phyloP scores from a whole-genome alignment of 169 alveolate genomes.

The Ichthyophthirius multifiliis region DNA sequence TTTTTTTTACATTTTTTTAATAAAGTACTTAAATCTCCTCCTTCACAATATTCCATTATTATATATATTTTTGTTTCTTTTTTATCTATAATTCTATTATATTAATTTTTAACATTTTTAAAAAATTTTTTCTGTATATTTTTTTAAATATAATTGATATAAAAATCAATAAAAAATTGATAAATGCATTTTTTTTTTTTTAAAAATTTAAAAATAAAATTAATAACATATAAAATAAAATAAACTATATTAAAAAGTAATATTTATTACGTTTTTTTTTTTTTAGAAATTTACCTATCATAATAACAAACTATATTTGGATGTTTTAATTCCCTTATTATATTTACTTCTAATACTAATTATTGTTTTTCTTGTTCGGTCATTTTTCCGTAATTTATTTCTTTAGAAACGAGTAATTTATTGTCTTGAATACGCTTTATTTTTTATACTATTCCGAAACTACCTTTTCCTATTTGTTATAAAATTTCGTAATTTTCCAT shows the following conservation, averaged over 20 bases:
- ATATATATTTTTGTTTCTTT: conserved; percentile 90
- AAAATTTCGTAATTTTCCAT: conserved; percentile 69
- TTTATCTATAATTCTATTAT: conserved; percentile 89
- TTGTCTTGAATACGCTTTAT: conserved; percentile 75
- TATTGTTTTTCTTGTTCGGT: conserved; percentile 94
- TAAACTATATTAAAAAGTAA: no score
- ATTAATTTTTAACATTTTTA: no score
- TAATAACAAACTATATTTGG: conserved; percentile 94
- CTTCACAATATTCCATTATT: conserved; percentile 95
- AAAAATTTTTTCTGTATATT: no score
- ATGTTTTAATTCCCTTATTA: conserved; percentile 92
- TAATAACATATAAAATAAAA: no score
- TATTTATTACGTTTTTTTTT: no score
- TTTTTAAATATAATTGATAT: no score
- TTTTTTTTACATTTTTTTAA: conserved; percentile 88
- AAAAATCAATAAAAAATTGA: not conserved
- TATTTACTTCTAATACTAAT: conserved; percentile 96
- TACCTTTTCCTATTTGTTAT: conserved; percentile 84
- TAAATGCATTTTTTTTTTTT: no score
- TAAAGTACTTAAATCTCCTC: conserved; percentile 93
- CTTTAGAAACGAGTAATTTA: conserved; percentile 94
- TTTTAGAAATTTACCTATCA: conserved; percentile 65
- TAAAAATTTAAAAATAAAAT: no score
- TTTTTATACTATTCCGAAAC: conserved; percentile 89
- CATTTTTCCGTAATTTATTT: conserved; percentile 93